Conservation (phyloP, 2,329 filamentous ascomycete species). For the Blastomyces gilchristii region DNA sequence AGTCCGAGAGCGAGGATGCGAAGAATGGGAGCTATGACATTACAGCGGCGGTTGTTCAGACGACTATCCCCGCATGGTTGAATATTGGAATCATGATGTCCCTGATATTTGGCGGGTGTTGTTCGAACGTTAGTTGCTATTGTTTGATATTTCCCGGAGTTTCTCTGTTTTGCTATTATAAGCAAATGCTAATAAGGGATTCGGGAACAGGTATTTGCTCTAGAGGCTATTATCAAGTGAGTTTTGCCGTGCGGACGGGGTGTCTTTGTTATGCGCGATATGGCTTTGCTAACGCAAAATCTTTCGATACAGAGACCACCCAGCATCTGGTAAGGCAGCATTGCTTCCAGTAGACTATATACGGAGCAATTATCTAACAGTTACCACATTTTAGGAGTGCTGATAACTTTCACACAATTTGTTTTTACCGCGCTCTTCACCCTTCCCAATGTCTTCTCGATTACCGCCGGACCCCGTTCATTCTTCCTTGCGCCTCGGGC, state of each 20-base stretch:
- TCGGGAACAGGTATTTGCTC: conserved; percentile 65
- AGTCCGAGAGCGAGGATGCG: not conserved
- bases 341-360: not conserved
- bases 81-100: conserved; percentile 58
- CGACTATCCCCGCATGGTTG: conserved; percentile 49
- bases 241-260: conserved; percentile 24
- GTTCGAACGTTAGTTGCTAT: conserved; percentile 63
- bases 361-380: conserved; percentile 5
- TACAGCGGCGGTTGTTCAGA: conserved; percentile 23
- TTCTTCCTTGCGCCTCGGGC: conserved; percentile 66
- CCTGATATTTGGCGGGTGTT: conserved; percentile 92
- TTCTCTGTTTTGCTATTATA: not conserved
- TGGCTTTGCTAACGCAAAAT: conserved; percentile 16
- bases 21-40: conserved; percentile 14
- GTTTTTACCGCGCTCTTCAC: conserved; percentile 70
- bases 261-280: not conserved
- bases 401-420: conserved; percentile 84
- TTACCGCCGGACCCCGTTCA: conserved; percentile 47
- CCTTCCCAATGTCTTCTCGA: conserved; percentile 64
- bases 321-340: conserved; percentile 59
- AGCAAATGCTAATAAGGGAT: conserved; percentile 14
- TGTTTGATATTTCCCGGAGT: not conserved
- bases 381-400: conserved; percentile 49
- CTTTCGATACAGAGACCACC: conserved; percentile 55
- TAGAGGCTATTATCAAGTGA: conserved; percentile 92